Evolutionary conservation across 768 basidiomycete species (phyloP).

Genomic region (Panellus pusillus): DNA sequence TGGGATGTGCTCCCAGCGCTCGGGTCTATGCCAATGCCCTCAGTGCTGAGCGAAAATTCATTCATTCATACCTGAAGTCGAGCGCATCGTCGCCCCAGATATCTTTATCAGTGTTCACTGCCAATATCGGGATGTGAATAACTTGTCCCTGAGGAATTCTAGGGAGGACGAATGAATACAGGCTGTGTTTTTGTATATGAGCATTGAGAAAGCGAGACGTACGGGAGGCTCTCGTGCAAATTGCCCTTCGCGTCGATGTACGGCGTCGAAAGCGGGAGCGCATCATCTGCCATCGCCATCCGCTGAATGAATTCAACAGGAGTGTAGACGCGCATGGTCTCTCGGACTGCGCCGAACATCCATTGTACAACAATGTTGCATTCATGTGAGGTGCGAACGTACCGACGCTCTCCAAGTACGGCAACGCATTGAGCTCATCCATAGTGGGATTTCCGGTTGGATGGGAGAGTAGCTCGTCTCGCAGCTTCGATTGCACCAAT

Average conservation of each 20-base stretch:
- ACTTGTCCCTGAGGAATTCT: too few species aligned
- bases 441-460: conserved; percentile 37
- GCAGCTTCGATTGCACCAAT: conserved; percentile 41
- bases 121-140: too few species aligned
- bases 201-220: too few species aligned
- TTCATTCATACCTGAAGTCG: too few species aligned
- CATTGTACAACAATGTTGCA: neutral
- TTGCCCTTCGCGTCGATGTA: conserved; percentile 44
- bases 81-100: too few species aligned
- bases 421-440: conserved; percentile 39
- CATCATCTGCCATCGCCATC: conserved; percentile 50
- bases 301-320: conserved; percentile 47
- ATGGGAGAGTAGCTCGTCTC: conserved; percentile 40
- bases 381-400: neutral
- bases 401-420: conserved; percentile 50
- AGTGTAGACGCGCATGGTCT: conserved; percentile 55
- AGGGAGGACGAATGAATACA: too few species aligned
- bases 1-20: neutral
- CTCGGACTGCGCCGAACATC: conserved; percentile 36
- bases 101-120: too few species aligned
- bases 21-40: neutral
- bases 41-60: too few species aligned
- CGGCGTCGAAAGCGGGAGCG: conserved; percentile 49
- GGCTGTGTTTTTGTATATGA: neutral
- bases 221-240: conserved; percentile 35